A percentile compares a stretch with the other conserved stretches of the same genome.
phyloP scores from a whole-genome alignment of 495 filamentous ascomycete species.

The Podospora comata region DNA sequence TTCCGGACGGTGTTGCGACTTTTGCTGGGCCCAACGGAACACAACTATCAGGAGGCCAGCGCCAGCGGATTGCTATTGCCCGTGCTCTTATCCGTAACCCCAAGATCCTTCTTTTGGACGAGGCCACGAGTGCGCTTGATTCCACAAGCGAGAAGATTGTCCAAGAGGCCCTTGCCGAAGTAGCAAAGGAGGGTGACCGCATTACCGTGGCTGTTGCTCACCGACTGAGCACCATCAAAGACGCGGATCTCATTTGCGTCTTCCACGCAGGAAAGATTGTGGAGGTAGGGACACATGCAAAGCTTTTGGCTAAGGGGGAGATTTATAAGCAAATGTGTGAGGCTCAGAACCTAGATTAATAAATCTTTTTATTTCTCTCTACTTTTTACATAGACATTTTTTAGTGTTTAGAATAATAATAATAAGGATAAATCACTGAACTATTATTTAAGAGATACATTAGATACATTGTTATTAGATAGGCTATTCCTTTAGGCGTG shows the following conservation, averaged over 20 bases:
- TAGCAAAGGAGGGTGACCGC: constrained; percentile 48
- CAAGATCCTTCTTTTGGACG: constrained; percentile 67
- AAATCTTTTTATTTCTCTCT: neutral
- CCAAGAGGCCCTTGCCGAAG: constrained; percentile 63
- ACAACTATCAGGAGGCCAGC: constrained; percentile 70
- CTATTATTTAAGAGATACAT: too few species aligned
- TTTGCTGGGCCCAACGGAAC: constrained; percentile 58
- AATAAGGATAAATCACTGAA: too few species aligned
- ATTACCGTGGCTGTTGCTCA: constrained; percentile 75
- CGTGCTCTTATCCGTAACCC: constrained; percentile 70
- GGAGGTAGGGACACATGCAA: constrained; percentile 49
- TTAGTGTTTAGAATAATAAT: neutral
- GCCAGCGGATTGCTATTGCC: constrained; percentile 72
- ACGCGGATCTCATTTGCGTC: constrained; percentile 54
- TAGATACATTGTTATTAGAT: too few species aligned
- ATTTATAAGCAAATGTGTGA: constrained; percentile 43
- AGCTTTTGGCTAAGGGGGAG: constrained; percentile 42
- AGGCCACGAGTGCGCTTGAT: constrained; percentile 74
- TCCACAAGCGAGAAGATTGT: constrained; percentile 68
- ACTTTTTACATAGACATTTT: neutral
- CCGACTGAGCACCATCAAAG: constrained; percentile 50
- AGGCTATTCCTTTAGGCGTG: too few species aligned
- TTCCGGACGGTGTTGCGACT: constrained; percentile 59
- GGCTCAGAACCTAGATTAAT: constrained; percentile 32
- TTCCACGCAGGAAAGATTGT: constrained; percentile 46